A percentile compares a stretch with the other conserved stretches of the same genome.
Conservation (phyloP, 225 moss, liverwort and hornwort genomes). For the Takakia lepidozioides region DNA sequence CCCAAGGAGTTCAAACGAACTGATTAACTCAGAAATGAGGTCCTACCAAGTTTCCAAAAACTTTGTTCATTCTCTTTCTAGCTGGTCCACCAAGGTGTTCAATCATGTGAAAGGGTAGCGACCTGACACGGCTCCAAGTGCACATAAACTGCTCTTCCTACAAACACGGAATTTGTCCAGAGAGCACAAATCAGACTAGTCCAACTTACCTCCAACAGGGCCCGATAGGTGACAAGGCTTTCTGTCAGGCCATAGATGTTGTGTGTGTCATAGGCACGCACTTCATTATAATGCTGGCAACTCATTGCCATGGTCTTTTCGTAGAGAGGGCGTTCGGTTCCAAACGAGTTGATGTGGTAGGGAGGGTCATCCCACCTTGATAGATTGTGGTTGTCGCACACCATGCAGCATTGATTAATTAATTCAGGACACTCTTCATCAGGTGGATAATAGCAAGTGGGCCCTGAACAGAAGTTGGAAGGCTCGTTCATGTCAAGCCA, state of each 20-base stretch:
- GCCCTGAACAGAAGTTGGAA: slow-evolving; percentile 69
- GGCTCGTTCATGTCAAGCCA: slow-evolving; percentile 95
- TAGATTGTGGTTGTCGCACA: slow-evolving; percentile 33
- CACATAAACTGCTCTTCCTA: no score
- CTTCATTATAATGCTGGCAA: slow-evolving; percentile 54
- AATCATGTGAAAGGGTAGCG: no score
- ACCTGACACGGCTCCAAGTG: no score
- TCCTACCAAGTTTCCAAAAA: no score
- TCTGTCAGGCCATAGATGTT: slow-evolving; percentile 69
- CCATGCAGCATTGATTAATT: slow-evolving; percentile 55
- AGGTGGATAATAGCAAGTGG: slow-evolving; percentile 35
- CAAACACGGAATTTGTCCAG: no score
- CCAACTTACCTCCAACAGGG: slow-evolving; percentile 35
- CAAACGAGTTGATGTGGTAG: slow-evolving; percentile 54
- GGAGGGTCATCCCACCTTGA: slow-evolving; percentile 69
- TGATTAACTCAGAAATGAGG: not conserved
- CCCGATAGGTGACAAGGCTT: slow-evolving; percentile 44
- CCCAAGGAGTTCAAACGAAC: slow-evolving; percentile 1
- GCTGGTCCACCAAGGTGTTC: no score
- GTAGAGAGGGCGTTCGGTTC: slow-evolving; percentile 27
- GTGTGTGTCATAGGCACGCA: slow-evolving; percentile 65
- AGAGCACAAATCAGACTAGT: no score
- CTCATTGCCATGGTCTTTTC: slow-evolving; percentile 49
- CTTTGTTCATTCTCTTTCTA: no score
- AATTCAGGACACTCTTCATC: slow-evolving; percentile 31